A percentile compares a stretch with the other conserved stretches of the same genome.
Evolutionary conservation across 1,139 yeast species (phyloP).

Genomic region (Suhomyces panamericanus): DNA sequence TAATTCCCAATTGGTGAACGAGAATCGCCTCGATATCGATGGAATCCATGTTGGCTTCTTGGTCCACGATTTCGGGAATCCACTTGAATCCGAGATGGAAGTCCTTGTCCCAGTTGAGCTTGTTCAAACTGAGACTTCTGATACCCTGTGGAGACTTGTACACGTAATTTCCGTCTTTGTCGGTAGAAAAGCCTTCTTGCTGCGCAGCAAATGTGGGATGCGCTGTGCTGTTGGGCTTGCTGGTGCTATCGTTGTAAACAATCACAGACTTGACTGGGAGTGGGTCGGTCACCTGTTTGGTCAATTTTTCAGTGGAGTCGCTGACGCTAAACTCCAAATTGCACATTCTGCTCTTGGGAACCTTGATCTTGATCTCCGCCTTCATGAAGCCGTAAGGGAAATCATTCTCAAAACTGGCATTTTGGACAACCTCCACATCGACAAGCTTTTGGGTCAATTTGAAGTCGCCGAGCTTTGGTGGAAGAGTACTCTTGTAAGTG

Average conservation of each 20-base stretch:
- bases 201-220: constrained; percentile 16
- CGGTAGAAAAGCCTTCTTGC: constrained; percentile 56
- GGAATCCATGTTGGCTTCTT: constrained; percentile 40
- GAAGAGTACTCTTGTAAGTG: constrained; percentile 46
- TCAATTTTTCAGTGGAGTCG: constrained; percentile 30
- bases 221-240: constrained; percentile 7
- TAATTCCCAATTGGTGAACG: constrained; percentile 47
- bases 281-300: constrained; percentile 23
- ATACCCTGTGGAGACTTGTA: constrained; percentile 62
- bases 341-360: constrained; percentile 66
- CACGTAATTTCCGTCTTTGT: constrained; percentile 51
- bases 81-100: constrained; percentile 73
- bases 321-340: constrained; percentile 53
- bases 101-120: constrained; percentile 57
- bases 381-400: constrained; percentile 67
- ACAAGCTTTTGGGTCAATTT: constrained; percentile 26
- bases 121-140: constrained; percentile 60
- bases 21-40: constrained; percentile 32
- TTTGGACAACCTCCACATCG: constrained; percentile 50
- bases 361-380: constrained; percentile 61
- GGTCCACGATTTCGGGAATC: constrained; percentile 62
- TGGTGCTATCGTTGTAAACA: constrained; percentile 40
- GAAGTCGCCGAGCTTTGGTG: constrained; percentile 44
- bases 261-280: constrained; percentile 62
- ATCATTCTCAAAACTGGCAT: constrained; percentile 43